Percentiles rank a stretch among this genome's conserved stretches.
These are phyloP conservation scores for Fusarium sacchari DNA, from an alignment of 2,329 filamentous ascomycete genomes.

Conservation along the genomic window DNA sequence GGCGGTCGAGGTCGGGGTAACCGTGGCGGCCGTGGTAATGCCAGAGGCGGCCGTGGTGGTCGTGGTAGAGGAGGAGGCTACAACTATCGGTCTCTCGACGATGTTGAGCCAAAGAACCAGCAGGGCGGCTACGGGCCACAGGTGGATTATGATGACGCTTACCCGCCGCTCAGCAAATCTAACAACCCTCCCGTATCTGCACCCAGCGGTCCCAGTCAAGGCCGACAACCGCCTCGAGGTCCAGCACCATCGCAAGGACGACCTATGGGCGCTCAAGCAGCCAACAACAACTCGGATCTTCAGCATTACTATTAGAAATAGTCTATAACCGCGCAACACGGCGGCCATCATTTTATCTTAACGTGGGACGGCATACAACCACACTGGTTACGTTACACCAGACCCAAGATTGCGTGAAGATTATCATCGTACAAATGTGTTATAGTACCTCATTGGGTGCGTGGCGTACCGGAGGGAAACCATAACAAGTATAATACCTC, in stretches of 20 bases:
- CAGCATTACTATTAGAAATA: constrained; percentile 45
- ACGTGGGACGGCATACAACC: constrained; percentile 12
- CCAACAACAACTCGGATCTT: constrained; percentile 37
- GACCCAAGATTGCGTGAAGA: background rate
- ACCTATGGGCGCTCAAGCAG: constrained; percentile 38
- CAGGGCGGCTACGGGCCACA: constrained; percentile 54
- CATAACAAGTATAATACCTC: constrained; percentile 17
- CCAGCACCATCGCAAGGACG: constrained; percentile 36
- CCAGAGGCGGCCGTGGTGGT: constrained; percentile 54
- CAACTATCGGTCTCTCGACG: constrained; percentile 75
- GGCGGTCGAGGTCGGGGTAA: constrained; percentile 52
- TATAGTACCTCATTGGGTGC: constrained; percentile 1
- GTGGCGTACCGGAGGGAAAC: constrained; percentile 34
- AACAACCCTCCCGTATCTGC: constrained; percentile 32
- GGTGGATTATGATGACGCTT: constrained; percentile 61
- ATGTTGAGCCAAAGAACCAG: constrained; percentile 63
- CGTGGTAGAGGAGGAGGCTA: constrained; percentile 61
- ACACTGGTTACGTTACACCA: background rate
- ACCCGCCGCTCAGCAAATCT: constrained; percentile 40
- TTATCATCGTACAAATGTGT: background rate
- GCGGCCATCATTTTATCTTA: constrained; percentile 1
- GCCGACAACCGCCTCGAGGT: constrained; percentile 35
- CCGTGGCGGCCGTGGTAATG: constrained; percentile 51
- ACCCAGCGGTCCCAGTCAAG: constrained; percentile 38
- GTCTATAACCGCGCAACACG: background rate